These are phyloP conservation scores for Trichomonas gallinae DNA, from an alignment of 208 protist species.

Conservation along the genomic window DNA sequence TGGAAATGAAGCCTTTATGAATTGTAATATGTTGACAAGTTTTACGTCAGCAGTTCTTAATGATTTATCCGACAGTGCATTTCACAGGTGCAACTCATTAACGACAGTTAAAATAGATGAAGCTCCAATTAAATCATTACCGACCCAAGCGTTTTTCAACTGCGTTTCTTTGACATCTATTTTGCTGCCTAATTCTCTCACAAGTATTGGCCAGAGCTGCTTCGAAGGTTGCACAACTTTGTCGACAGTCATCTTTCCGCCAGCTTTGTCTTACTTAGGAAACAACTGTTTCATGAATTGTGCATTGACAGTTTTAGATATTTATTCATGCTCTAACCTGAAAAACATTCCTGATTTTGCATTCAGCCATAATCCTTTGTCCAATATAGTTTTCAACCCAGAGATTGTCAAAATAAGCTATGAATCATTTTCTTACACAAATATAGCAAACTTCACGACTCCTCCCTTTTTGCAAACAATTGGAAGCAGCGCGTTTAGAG, in stretches of 20 bases:
- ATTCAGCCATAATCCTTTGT: neutral
- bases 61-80: neutral
- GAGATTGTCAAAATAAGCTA: neutral
- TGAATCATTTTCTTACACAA: neutral
- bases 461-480: no score
- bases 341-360: neutral
- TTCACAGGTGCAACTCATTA: neutral
- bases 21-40: neutral
- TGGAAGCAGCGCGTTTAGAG: no score
- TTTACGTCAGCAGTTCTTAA: neutral
- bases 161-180: neutral
- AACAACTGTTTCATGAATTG: neutral
- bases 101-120: neutral
- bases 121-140: neutral
- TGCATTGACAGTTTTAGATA: neutral
- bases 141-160: neutral
- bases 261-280: neutral
- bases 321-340: neutral
- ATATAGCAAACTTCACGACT: neutral
- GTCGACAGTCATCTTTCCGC: neutral
- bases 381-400: neutral
- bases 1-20: neutral
- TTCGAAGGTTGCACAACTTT: neutral
- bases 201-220: neutral
- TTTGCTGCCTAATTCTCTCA: neutral